Percentiles rank a stretch among this genome's conserved stretches.
Evolutionary conservation across 1,284 basidiomycete species (phyloP).

Genomic region (Ustilago hordei): DNA sequence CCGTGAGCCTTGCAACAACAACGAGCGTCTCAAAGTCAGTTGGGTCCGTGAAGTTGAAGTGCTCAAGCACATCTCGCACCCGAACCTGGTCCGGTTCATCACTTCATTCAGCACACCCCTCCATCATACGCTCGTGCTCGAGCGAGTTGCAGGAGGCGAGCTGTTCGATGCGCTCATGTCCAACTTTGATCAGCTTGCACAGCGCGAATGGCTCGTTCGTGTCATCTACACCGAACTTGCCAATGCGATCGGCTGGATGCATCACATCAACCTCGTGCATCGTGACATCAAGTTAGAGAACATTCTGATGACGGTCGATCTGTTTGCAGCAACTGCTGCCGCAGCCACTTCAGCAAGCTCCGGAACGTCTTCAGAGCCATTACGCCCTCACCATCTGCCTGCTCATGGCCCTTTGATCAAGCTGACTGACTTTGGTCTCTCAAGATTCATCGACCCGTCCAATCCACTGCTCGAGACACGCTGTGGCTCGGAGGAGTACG

Average conservation of each 20-base stretch:
- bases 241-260: slow-evolving; percentile 88
- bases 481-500: slow-evolving; percentile 91
- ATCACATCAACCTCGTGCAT: slow-evolving; percentile 86
- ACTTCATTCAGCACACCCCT: slow-evolving; percentile 79
- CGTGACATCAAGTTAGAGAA: slow-evolving; percentile 93
- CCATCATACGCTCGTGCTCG: slow-evolving; percentile 85
- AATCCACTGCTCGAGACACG: slow-evolving; percentile 82
- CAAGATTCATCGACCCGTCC: slow-evolving; percentile 82
- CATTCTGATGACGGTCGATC: slow-evolving; percentile 60
- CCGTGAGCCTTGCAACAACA: slow-evolving; percentile 73
- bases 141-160: slow-evolving; percentile 83
- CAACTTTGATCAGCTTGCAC: slow-evolving; percentile 73
- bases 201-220: slow-evolving; percentile 75
- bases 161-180: slow-evolving; percentile 81
- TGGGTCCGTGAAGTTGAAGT: slow-evolving; percentile 90
- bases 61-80: slow-evolving; percentile 85
- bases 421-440: slow-evolving; percentile 89
- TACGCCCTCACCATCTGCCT: slow-evolving; percentile 67
- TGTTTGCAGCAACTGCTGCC: slow-evolving; percentile 34
- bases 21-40: slow-evolving; percentile 81
- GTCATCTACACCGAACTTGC: slow-evolving; percentile 84
- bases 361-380: slow-evolving; percentile 8
- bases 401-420: slow-evolving; percentile 78
- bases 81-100: slow-evolving; percentile 82
- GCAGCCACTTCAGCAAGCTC: neutral